phyloP scores from a whole-genome alignment of 1,284 basidiomycete species.

The Ceratobasidium theobromae region DNA sequence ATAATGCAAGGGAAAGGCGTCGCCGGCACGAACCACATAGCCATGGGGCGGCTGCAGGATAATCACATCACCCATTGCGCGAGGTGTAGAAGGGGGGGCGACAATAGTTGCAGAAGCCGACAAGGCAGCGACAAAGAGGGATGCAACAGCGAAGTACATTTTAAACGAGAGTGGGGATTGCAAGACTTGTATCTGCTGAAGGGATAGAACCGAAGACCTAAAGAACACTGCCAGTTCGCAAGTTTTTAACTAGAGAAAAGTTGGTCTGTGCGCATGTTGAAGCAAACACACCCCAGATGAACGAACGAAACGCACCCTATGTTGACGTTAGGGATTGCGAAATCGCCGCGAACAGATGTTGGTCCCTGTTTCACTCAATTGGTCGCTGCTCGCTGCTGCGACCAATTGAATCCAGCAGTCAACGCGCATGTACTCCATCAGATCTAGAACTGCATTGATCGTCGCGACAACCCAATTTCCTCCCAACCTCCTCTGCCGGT shows the following conservation, averaged over 20 bases:
- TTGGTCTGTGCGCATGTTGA: constrained; percentile 7
- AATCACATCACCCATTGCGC: constrained; percentile 22
- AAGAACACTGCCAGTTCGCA: neutral
- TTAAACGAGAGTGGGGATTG: neutral
- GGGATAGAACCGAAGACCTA: too few species aligned
- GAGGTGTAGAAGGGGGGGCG: constrained; percentile 15
- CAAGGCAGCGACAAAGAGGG: constrained; percentile 19
- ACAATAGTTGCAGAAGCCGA: constrained; percentile 13
- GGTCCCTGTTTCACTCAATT: constrained; percentile 25
- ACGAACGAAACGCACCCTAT: neutral
- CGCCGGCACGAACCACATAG: constrained; percentile 21
- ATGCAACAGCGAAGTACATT: constrained; percentile 17
- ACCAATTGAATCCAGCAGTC: too few species aligned
- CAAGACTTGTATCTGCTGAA: neutral
- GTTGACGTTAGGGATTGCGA: neutral
- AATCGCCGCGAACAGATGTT: neutral
- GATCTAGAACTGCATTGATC: neutral
- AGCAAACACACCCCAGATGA: neutral
- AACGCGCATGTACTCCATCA: neutral
- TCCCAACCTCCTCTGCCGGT: too few species aligned
- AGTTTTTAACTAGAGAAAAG: neutral
- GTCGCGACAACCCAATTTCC: neutral
- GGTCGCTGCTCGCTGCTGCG: neutral
- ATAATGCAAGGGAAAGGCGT: constrained; percentile 21
- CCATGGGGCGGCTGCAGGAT: constrained; percentile 23